Conservation (phyloP, 805 yeast species). For the Dipodascus albidus region DNA sequence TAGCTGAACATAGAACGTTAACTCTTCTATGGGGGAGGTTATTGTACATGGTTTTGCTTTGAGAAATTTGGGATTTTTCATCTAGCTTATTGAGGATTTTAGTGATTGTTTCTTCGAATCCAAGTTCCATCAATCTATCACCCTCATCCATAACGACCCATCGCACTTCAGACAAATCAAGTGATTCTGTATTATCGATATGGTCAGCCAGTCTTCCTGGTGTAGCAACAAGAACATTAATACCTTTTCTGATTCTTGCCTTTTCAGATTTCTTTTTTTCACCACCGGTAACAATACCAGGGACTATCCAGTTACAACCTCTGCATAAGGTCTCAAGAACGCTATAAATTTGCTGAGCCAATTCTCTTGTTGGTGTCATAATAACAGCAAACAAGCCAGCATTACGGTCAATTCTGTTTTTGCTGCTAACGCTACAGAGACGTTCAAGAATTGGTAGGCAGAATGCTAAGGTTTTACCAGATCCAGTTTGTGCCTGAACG, state of each 20-base stretch:
- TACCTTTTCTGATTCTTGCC: slow-evolving; percentile 92
- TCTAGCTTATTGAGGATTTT: slow-evolving; percentile 57
- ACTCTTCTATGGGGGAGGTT: slow-evolving; percentile 59
- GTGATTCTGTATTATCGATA: slow-evolving; percentile 72
- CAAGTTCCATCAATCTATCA: slow-evolving; percentile 88
- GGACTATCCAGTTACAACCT: slow-evolving; percentile 78
- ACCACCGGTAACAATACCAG: slow-evolving; percentile 96
- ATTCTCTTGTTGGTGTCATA: slow-evolving; percentile 88
- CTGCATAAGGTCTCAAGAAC: slow-evolving; percentile 53
- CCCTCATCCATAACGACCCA: slow-evolving; percentile 96
- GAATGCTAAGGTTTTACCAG: slow-evolving; percentile 91
- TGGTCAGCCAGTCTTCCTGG: slow-evolving; percentile 96
- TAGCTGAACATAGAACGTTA: slow-evolving; percentile 87
- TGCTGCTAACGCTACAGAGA: slow-evolving; percentile 40
- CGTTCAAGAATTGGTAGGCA: slow-evolving; percentile 70
- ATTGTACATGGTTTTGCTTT: slow-evolving; percentile 31
- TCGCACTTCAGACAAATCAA: slow-evolving; percentile 62
- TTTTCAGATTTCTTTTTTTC: slow-evolving; percentile 96
- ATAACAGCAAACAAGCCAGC: slow-evolving; percentile 85
- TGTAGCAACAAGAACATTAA: slow-evolving; percentile 89
- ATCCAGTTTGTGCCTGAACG: slow-evolving; percentile 95
- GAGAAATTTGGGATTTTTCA: slow-evolving; percentile 30
- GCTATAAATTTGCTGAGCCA: slow-evolving; percentile 79
- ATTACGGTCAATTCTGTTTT: slow-evolving; percentile 35
- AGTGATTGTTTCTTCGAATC: slow-evolving; percentile 87